Base-by-base conservation (phyloP, 345 rosid species). In the Salix udensis region DNA sequence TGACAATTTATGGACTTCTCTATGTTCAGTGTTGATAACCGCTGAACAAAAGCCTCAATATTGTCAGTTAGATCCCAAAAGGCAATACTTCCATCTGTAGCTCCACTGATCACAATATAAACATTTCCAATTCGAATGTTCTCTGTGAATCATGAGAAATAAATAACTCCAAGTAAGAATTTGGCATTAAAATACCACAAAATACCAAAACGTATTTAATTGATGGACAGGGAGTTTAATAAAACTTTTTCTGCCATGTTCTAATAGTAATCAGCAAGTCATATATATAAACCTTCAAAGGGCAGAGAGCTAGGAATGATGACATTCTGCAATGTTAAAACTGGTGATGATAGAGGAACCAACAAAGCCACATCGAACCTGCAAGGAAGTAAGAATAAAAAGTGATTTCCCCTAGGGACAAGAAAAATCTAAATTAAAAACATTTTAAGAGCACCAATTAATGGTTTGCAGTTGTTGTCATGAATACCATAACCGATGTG, bases 21-120 rank as follows among this genome's bases (percentile, higher is more conserved):
- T 31, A 83, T 76, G 77, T 88, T 84, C 72, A 90, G 79, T 76
- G 81, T 71, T 2, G 91, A 89, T 58, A 88, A 84, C 80, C 69
- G 88, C 83, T 67, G 78, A 77, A 89, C 84, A 85, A 96, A 96
- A 65, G 91, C 87, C 86, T 91, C 91, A 68, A 93, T 83, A 68
- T 82, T 76, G 77, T 77, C 82, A 4, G 96, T 91, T 71, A 93
- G 78, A 86, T 96, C 91, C 99, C 99, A 96, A 78, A 96, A 82
- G 80, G 93, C 85, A 67, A 92, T 90, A 75, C 93, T 91, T 88
- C 99, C 98, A 88, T 96, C 99, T 65, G 99, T 92, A 71, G 97
- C 96, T 74, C 98, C 98, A 68, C 94, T 90, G 70, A 92, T 83
- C 74, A 87, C 91, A 11, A 91, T 73, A 85, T 88, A 93, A 18